Base-by-base conservation (phyloP, 2,329 filamentous ascomycete species). In the Zasmidium citrigriseum region DNA sequence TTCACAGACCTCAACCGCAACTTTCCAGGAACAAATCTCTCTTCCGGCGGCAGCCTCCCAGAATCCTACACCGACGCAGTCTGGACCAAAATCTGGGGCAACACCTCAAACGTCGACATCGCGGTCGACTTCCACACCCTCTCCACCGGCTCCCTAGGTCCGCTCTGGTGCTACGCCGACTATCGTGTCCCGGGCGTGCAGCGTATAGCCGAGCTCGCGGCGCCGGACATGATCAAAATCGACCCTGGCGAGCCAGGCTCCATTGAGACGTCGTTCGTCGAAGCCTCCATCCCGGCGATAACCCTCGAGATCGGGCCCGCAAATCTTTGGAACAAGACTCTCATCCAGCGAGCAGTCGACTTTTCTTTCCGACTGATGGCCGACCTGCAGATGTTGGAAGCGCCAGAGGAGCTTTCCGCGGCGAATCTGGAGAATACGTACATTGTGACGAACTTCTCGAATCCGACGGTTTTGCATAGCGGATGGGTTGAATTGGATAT, bases 1-100 rank as follows among this genome's bases (percentile, higher is more conserved):
- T 73, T 89, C 67, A 88, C 88, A 2, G 75, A 76, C 54, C 67
- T 75, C 2, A 76, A 76, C 76, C 85, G 85, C 71, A 76, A 90
- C 68, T 84, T 91, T 68, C 87, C 87, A 68, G 86, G 83, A 71
- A 79, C 59, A 7, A 67, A 58, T 25, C 51, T 66, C 24, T 58
- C 50, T n/a, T 59, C 63, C 4, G 65, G 65, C 11, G 64, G 65
- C 21, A 59, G 54, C 7, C 46, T 67, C 16, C 46, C 58, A 1
- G 41, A 61, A 45, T 61, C 59, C 3, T 64, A 67, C 52, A 64
- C 64, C 27, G 71, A 71, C 58, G 73, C 72, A 46, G 74, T 76
- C 58, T 76, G 74, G 73, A 74, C 74, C 58, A 62, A 73, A 18
- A 61, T 75, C 20, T 76, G 72, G 73, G 72, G 68, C 23, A 75